phyloP scores from a whole-genome alignment of 768 basidiomycete species.

The Chalciporus piperatus region DNA sequence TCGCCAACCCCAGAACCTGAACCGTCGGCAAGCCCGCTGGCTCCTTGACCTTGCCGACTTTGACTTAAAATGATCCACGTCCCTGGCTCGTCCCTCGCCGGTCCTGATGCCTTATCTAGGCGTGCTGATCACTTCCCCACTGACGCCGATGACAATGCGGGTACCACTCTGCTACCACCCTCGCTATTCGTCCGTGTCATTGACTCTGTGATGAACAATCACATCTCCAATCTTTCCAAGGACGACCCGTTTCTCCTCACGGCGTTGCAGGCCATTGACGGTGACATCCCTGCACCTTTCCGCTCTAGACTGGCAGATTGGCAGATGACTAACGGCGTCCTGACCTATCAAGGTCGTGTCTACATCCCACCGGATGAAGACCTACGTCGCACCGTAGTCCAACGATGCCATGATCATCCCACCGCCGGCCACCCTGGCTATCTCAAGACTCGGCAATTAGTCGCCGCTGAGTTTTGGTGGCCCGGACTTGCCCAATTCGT shows the following conservation, averaged over 20 bases:
- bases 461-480: constrained; percentile 2
- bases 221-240: background rate
- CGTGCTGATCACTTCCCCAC: background rate
- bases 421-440: background rate
- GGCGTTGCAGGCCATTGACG: background rate
- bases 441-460: background rate
- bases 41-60: too few relatives aligned
- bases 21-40: too few relatives aligned
- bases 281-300: background rate
- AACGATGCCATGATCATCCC: background rate
- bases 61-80: background rate
- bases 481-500: constrained; percentile 1
- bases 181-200: background rate
- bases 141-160: background rate
- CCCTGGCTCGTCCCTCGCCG: background rate
- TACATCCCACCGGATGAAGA: background rate
- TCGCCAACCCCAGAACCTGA: too few relatives aligned
- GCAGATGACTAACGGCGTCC: background rate
- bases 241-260: background rate
- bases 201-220: background rate
- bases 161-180: background rate
- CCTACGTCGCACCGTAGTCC: background rate
- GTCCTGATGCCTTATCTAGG: background rate
- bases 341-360: background rate
- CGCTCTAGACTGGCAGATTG: background rate